phyloP scores from a whole-genome alignment of 176 grass and related monocot species.

The Zea mays region DNA sequence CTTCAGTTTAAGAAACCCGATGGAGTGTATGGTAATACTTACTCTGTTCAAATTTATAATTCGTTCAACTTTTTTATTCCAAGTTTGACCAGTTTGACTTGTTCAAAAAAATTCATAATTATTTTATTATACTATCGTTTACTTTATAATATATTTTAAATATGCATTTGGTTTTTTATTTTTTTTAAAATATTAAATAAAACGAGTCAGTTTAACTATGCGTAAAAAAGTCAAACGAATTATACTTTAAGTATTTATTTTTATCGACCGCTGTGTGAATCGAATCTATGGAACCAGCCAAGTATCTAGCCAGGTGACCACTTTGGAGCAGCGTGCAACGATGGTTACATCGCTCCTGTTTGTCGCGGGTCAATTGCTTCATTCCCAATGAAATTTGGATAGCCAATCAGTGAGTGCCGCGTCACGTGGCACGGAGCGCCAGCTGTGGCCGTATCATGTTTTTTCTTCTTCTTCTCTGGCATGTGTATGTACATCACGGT shows the following conservation, averaged over 20 bases:
- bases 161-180: too few relatives aligned
- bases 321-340: not conserved
- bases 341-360: not conserved
- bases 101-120: too few relatives aligned
- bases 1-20: too few relatives aligned
- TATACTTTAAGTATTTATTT: not conserved
- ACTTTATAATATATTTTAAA: too few relatives aligned
- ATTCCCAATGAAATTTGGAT: constrained; percentile 24
- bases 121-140: too few relatives aligned
- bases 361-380: constrained; percentile 29
- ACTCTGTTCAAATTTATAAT: too few relatives aligned
- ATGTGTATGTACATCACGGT: not conserved
- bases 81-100: too few relatives aligned
- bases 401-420: constrained; percentile 28
- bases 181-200: too few relatives aligned
- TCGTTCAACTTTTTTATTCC: too few relatives aligned
- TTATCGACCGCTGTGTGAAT: not conserved
- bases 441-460: not conserved
- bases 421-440: not conserved
- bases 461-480: not conserved
- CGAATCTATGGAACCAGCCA: constrained; percentile 13
- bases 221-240: too few relatives aligned
- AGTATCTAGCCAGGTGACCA: not conserved
- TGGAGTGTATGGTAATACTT: too few relatives aligned
- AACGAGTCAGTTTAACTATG: too few relatives aligned